Evolutionary conservation across 352 stramenopile species (phyloP).

Genomic region (Plasmopara viticola): DNA sequence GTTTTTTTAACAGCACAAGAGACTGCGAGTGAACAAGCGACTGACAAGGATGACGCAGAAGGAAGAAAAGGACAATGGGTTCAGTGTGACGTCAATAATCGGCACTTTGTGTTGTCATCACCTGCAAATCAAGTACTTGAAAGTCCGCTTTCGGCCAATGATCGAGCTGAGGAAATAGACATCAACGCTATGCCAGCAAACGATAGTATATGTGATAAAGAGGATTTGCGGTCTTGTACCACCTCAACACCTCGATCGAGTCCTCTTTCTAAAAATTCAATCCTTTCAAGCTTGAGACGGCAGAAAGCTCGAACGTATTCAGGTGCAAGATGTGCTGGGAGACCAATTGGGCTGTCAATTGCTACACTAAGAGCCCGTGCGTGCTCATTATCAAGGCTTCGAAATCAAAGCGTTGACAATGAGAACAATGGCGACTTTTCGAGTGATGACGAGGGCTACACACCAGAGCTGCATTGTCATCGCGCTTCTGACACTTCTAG

Average conservation of each 20-base stretch:
- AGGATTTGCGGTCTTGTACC: slow-evolving; percentile 6
- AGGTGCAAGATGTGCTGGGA: slow-evolving; percentile 19
- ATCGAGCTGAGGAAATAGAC: slow-evolving; percentile 5
- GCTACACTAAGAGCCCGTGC: no score
- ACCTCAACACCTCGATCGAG: slow-evolving; percentile 8
- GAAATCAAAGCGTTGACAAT: slow-evolving; percentile 18
- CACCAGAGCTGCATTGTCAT: slow-evolving; percentile 19
- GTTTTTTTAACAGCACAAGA: slow-evolving; percentile 10
- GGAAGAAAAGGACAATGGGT: slow-evolving; percentile 11
- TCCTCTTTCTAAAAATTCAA: slow-evolving; percentile 15
- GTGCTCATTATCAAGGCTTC: slow-evolving; percentile 29
- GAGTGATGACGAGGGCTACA: slow-evolving; percentile 51
- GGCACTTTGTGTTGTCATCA: no score
- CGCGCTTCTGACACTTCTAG: slow-evolving; percentile 12
- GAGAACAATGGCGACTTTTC: slow-evolving; percentile 50
- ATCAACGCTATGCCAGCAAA: not conserved
- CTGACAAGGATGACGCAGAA: slow-evolving; percentile 2
- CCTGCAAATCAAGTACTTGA: not conserved
- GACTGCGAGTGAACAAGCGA: not conserved
- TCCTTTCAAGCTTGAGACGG: slow-evolving; percentile 20
- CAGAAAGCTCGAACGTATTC: slow-evolving; percentile 41
- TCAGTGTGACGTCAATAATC: slow-evolving; percentile 13
- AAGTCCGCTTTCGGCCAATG: slow-evolving; percentile 16
- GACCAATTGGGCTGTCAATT: slow-evolving; percentile 22
- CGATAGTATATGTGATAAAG: slow-evolving; percentile 11